phyloP scores from a whole-genome alignment of 2,329 filamentous ascomycete genomes.

The Pseudopithomyces chartarum region DNA sequence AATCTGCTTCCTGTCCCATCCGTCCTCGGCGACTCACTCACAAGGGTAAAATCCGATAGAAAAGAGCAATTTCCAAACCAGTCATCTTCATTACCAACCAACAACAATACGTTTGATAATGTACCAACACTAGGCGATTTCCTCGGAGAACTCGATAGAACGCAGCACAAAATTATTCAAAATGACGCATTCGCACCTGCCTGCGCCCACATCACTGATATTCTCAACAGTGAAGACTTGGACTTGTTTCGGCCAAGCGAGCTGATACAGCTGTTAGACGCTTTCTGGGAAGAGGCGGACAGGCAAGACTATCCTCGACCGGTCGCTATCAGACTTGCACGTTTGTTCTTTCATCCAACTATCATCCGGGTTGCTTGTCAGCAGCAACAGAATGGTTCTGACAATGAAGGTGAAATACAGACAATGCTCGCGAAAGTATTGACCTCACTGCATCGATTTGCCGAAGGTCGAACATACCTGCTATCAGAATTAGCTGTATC shows the following conservation, averaged over 20 bases:
- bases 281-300: conserved; percentile 55
- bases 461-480: conserved; percentile 42
- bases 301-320: conserved; percentile 53
- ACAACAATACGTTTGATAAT: background rate
- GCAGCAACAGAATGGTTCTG: background rate
- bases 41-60: conserved; percentile 8
- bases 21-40: conserved; percentile 15
- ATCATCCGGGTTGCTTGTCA: conserved; percentile 28
- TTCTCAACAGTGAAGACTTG: conserved; percentile 23
- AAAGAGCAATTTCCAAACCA: background rate
- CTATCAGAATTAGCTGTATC: conserved; percentile 35
- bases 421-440: conserved; percentile 22
- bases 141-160: conserved; percentile 25
- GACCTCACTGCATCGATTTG: conserved; percentile 30
- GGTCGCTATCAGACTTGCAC: conserved; percentile 44
- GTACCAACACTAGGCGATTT: conserved; percentile 27
- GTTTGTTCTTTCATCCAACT: conserved; percentile 43
- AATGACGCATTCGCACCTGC: conserved; percentile 31
- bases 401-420: background rate
- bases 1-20: conserved; percentile 24
- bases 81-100: background rate
- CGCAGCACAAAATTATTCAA: conserved; percentile 38
- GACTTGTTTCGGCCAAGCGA: conserved; percentile 14
- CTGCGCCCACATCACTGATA: conserved; percentile 25
- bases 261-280: conserved; percentile 32